Conservation (phyloP, 345 rosid species). For the Populus nigra region DNA sequence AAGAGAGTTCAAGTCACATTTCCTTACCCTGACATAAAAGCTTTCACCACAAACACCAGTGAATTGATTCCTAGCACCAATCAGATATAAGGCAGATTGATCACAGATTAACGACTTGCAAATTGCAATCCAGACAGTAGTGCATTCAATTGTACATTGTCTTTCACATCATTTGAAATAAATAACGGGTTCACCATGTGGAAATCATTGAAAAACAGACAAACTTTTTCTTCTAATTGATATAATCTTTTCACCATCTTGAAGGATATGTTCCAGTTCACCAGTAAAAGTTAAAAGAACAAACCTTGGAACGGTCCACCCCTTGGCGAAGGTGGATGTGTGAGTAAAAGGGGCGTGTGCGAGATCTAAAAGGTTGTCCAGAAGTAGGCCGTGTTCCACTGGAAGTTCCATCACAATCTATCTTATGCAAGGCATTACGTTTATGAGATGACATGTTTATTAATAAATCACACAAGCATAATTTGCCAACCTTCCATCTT, state of each 20-base stretch:
- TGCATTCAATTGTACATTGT: neutral
- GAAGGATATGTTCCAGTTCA: neutral
- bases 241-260: neutral
- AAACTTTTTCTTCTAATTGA: neutral
- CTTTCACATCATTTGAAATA: neutral
- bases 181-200: neutral
- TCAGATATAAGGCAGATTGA: neutral
- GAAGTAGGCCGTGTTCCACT: conserved; percentile 91
- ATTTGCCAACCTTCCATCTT: neutral
- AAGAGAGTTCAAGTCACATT: neutral
- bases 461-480: neutral
- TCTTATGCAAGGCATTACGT: conserved; percentile 8
- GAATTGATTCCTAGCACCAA: neutral
- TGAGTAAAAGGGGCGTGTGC: conserved; percentile 99
- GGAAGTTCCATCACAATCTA: conserved; percentile 99
- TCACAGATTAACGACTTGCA: neutral
- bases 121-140: neutral
- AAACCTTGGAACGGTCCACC: conserved; percentile 96
- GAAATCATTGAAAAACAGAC: neutral
- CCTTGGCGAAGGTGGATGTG: conserved; percentile 96
- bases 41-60: neutral
- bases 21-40: neutral
- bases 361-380: conserved; percentile 93
- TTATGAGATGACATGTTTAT: conserved; percentile 1
- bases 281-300: conserved; percentile 8